Conservation (phyloP, 176 grass and related monocot species). For the Bothriochloa decipiens region DNA sequence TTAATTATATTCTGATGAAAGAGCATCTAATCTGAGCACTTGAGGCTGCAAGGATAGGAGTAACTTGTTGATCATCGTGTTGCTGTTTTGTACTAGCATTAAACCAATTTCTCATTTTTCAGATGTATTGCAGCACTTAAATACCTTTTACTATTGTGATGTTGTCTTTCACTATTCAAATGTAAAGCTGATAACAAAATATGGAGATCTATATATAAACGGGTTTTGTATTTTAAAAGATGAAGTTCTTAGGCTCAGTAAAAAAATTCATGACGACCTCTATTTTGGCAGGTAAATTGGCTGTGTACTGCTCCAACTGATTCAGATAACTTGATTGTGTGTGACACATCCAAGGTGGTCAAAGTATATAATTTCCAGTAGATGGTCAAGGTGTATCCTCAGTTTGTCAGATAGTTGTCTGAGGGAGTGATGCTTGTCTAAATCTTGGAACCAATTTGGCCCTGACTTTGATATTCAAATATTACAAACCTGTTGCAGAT, state of each 20-base stretch:
- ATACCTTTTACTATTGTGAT: no score
- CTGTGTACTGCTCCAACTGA: constrained; percentile 74
- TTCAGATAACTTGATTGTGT: constrained; percentile 89
- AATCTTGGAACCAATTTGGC: background rate
- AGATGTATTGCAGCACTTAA: no score
- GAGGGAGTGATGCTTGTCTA: constrained; percentile 13
- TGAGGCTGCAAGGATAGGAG: no score
- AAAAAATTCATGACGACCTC: constrained; percentile 20
- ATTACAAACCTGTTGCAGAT: background rate
- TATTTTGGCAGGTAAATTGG: constrained; percentile 83
- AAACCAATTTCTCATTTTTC: no score
- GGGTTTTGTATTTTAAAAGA: background rate
- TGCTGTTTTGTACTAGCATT: no score
- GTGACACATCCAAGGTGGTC: constrained; percentile 88
- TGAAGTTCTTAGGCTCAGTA: background rate
- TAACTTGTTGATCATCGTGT: no score
- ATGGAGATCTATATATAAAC: no score
- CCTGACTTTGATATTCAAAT: background rate
- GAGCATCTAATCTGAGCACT: no score
- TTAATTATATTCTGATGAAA: no score
- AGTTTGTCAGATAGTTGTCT: background rate
- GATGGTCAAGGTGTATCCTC: background rate
- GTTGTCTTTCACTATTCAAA: no score
- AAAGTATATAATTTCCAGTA: constrained; percentile 72
- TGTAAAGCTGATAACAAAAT: no score